Conservation (phyloP, 495 filamentous ascomycete genomes). For the Annulohypoxylon moriforme region DNA sequence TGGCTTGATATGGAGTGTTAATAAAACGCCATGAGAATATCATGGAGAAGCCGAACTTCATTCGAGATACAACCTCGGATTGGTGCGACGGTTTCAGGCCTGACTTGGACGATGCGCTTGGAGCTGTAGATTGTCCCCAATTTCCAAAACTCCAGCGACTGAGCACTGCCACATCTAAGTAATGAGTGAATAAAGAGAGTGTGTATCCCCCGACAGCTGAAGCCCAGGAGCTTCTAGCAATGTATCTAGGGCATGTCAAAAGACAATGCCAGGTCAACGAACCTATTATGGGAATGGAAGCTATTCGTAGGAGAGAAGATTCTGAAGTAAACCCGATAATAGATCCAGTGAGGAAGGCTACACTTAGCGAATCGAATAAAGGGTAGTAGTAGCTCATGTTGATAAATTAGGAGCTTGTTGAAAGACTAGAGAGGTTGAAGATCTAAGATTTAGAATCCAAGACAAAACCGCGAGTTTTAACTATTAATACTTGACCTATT, state of each 20-base stretch:
- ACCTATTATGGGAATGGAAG: conserved; percentile 15
- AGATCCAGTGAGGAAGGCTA: conserved; percentile 10
- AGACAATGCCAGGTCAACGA: conserved; percentile 20
- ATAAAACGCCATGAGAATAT: conserved; percentile 25
- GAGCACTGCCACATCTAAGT: conserved; percentile 21
- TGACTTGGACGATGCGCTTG: background rate
- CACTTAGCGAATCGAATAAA: conserved; percentile 8
- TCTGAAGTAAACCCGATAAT: conserved; percentile 18
- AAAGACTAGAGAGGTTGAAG: no score
- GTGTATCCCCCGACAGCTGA: conserved; percentile 25
- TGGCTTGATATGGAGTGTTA: conserved; percentile 18
- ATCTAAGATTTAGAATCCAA: no score
- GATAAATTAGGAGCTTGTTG: background rate
- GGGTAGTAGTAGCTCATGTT: conserved; percentile 21
- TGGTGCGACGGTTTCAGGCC: background rate
- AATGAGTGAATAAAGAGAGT: conserved; percentile 17
- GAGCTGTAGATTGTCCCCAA: background rate
- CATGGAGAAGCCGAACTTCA: conserved; percentile 16
- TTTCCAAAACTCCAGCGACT: conserved; percentile 12
- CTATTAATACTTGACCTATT: no score
- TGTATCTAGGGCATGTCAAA: conserved; percentile 16
- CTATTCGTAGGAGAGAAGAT: conserved; percentile 15
- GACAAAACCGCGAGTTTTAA: no score
- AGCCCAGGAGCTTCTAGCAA: conserved; percentile 21
- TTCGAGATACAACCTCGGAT: background rate